Evolutionary conservation across 2,329 filamentous ascomycete genomes (phyloP).

Genomic region (Diaporthe citriasiana): DNA sequence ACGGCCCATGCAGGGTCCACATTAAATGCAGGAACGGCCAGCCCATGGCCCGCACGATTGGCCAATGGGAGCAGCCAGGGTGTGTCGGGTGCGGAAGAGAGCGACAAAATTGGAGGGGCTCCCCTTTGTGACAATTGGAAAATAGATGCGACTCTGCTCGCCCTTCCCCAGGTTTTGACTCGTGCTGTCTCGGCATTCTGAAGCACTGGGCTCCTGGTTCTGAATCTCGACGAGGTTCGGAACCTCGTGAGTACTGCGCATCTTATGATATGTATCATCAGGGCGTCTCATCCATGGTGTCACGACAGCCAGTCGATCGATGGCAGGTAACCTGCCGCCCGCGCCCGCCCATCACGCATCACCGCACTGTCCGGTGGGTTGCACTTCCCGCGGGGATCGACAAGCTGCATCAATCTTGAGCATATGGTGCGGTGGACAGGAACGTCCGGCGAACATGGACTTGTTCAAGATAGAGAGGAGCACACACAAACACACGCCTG

Average conservation of each 20-base stretch:
- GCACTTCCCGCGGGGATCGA: slow-evolving; percentile 19
- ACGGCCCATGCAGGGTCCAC: slow-evolving; percentile 30
- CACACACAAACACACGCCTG: too few species aligned
- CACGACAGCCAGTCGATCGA: slow-evolving; percentile 14
- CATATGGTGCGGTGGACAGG: neutral
- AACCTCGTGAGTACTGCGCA: neutral
- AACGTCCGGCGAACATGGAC: too few species aligned
- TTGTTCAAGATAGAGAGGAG: too few species aligned
- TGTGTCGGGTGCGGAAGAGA: slow-evolving; percentile 23
- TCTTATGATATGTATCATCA: neutral
- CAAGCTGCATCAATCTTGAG: slow-evolving; percentile 12
- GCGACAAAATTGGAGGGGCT: slow-evolving; percentile 35
- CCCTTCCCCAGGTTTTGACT: slow-evolving; percentile 36
- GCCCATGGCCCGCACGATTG: slow-evolving; percentile 1
- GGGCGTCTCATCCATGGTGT: neutral
- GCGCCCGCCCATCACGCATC: neutral
- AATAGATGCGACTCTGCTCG: slow-evolving; percentile 16
- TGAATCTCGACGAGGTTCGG: slow-evolving; percentile 12
- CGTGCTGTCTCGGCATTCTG: slow-evolving; percentile 30
- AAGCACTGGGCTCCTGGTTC: slow-evolving; percentile 30
- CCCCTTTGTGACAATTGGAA: slow-evolving; percentile 24
- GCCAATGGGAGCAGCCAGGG: neutral
- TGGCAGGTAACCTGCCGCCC: neutral
- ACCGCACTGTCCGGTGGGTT: slow-evolving; percentile 1
- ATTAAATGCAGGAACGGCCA: slow-evolving; percentile 33